Evolutionary conservation across 768 basidiomycete genomes (phyloP).

Genomic region (Baorangia bicolor): DNA sequence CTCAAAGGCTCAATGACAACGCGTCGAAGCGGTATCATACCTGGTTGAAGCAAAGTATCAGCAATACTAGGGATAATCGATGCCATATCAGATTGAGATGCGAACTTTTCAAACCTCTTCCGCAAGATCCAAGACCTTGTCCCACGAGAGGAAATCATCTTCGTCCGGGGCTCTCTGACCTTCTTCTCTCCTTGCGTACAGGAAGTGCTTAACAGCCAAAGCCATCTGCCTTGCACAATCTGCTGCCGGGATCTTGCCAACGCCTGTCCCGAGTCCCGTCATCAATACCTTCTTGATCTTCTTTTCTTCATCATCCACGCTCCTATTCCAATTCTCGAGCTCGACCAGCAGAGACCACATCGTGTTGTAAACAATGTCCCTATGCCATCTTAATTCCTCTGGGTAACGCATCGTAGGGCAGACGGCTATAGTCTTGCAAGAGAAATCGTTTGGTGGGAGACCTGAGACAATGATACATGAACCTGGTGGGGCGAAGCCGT

Average conservation of each 20-base stretch:
- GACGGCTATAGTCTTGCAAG: constrained; percentile 24
- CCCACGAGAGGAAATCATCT: not conserved
- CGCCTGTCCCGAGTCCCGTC: constrained; percentile 3
- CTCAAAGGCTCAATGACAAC: no score
- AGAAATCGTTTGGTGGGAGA: constrained; percentile 3
- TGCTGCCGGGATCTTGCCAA: not conserved
- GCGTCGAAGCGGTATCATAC: no score
- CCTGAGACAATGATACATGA: constrained; percentile 1
- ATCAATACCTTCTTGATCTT: constrained; percentile 4
- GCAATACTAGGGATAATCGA: no score
- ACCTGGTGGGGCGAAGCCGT: constrained; percentile 6
- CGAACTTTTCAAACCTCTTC: not conserved
- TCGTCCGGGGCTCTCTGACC: not conserved
- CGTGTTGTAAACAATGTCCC: constrained; percentile 35
- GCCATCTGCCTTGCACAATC: constrained; percentile 5
- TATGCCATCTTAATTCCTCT: constrained; percentile 28
- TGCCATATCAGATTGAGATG: not conserved
- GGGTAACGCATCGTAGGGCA: constrained; percentile 36
- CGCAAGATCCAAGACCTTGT: not conserved
- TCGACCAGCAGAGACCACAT: constrained; percentile 33
- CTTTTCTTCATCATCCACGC: not conserved
- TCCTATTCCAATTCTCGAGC: constrained; percentile 27
- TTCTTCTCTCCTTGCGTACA: not conserved
- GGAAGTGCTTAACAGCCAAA: constrained; percentile 5
- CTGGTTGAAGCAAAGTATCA: no score